Percentiles rank a stretch among this genome's conserved stretches.
phyloP scores from a whole-genome alignment of 352 stramenopile species.

The Globisporangium parvum region DNA sequence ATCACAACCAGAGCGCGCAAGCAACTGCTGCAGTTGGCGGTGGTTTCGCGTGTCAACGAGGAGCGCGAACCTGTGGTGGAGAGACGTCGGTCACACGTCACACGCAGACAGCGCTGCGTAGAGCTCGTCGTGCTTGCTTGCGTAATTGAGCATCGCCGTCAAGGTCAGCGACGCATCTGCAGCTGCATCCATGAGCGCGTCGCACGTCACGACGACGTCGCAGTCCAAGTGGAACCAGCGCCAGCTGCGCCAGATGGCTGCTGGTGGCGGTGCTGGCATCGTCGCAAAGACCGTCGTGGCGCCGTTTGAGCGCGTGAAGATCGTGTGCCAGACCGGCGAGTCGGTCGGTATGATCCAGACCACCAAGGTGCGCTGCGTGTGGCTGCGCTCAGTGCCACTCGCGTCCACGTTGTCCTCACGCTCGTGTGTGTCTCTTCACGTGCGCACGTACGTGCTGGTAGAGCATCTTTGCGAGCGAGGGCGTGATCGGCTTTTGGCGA shows the following conservation, averaged over 20 bases:
- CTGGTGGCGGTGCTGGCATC: constrained; percentile 64
- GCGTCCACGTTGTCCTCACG: too few relatives aligned
- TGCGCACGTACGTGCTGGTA: constrained; percentile 4
- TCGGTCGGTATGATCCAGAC: constrained; percentile 73
- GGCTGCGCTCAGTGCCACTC: too few relatives aligned
- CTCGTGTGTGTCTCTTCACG: background rate
- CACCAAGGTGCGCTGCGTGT: constrained; percentile 27
- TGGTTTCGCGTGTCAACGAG: constrained; percentile 9
- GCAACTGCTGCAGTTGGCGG: constrained; percentile 11
- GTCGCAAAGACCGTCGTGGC: constrained; percentile 78
- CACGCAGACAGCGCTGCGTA: too few relatives aligned
- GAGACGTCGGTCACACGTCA: background rate
- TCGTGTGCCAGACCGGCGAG: constrained; percentile 75
- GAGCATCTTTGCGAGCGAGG: constrained; percentile 52
- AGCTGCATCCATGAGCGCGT: background rate
- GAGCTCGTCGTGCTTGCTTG: background rate
- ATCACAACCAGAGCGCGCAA: background rate
- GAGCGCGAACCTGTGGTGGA: constrained; percentile 3
- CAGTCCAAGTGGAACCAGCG: constrained; percentile 44
- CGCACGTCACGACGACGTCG: too few relatives aligned
- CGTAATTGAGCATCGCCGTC: background rate
- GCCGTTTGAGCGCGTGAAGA: constrained; percentile 81
- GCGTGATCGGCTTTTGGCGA: constrained; percentile 63
- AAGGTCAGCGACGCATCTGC: background rate
- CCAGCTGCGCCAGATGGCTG: constrained; percentile 64